These are phyloP conservation scores for Nicotiana knightiana DNA, from an alignment of 257 asterid genomes.

Conservation along the genomic window DNA sequence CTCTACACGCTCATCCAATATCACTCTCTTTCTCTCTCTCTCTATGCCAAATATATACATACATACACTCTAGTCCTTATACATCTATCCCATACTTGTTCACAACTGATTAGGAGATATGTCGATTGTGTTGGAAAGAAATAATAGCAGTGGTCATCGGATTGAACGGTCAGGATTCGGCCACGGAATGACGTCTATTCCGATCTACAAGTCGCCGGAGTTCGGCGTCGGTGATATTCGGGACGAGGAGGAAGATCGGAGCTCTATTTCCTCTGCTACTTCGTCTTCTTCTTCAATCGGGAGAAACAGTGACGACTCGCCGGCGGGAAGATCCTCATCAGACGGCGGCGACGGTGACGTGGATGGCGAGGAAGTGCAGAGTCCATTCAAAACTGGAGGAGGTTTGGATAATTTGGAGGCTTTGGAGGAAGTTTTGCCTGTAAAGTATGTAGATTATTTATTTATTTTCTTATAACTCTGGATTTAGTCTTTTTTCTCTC, in stretches of 20 bases:
- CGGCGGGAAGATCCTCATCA: constrained; percentile 8
- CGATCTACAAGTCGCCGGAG: constrained; percentile 29
- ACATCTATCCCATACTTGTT: not conserved
- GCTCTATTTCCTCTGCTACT: not conserved
- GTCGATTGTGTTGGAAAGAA: constrained; percentile 44
- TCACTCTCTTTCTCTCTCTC: not conserved
- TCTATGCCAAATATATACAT: not conserved
- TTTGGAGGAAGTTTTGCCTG: constrained; percentile 40
- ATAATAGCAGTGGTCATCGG: constrained; percentile 29
- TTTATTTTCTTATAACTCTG: not conserved
- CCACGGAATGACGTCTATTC: constrained; percentile 19
- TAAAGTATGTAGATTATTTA: constrained; percentile 25
- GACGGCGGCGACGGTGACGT: constrained; percentile 19
- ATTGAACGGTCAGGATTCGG: constrained; percentile 29
- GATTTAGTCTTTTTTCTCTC: not conserved
- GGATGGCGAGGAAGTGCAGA: constrained; percentile 37
- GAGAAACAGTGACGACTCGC: constrained; percentile 33
- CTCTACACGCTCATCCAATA: not conserved
- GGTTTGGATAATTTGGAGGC: constrained; percentile 30
- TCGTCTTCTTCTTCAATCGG: constrained; percentile 21
- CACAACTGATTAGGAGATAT: not conserved
- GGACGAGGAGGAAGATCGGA: constrained; percentile 1
- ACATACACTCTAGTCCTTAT: not conserved
- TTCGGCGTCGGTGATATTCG: constrained; percentile 12
- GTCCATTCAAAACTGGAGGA: constrained; percentile 27